These are phyloP conservation scores for Lavandula angustifolia DNA, from an alignment of 257 asterid species.

Conservation along the genomic window DNA sequence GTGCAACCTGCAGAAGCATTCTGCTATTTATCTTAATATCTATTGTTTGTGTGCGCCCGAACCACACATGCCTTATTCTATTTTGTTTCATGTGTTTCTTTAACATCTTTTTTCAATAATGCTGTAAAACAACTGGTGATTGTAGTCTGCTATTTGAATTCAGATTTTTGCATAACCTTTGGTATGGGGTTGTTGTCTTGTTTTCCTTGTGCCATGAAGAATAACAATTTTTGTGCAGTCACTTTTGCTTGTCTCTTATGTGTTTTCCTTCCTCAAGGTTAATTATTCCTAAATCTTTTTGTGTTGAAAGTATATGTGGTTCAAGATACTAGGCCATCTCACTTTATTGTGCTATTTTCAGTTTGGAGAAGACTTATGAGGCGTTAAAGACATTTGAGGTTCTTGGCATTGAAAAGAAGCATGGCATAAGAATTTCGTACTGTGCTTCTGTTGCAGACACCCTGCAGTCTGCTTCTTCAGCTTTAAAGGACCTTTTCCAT, in stretches of 20 bases:
- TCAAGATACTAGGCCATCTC: slow-evolving; percentile 25
- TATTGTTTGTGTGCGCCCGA: neutral
- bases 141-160: neutral
- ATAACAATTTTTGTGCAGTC: neutral
- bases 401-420: slow-evolving; percentile 70
- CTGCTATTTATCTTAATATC: slow-evolving; percentile 6
- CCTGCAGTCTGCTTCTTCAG: slow-evolving; percentile 57
- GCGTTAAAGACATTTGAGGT: slow-evolving; percentile 79
- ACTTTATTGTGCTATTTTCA: slow-evolving; percentile 37
- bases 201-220: neutral
- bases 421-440: slow-evolving; percentile 50
- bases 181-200: no score
- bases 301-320: neutral
- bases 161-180: no score
- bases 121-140: neutral
- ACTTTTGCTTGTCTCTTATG: slow-evolving; percentile 2
- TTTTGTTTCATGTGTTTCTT: neutral
- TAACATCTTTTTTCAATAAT: slow-evolving; percentile 6
- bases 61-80: no score
- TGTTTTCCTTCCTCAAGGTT: neutral
- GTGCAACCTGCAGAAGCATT: neutral
- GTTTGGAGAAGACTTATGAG: slow-evolving; percentile 81
- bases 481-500: slow-evolving; percentile 59
- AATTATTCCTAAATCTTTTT: neutral
- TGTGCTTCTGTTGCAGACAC: slow-evolving; percentile 63